A percentile compares a stretch with the other conserved stretches of the same genome.
Evolutionary conservation across 2,329 filamentous ascomycete genomes (phyloP).

Genomic region (Knufia fluminis): DNA sequence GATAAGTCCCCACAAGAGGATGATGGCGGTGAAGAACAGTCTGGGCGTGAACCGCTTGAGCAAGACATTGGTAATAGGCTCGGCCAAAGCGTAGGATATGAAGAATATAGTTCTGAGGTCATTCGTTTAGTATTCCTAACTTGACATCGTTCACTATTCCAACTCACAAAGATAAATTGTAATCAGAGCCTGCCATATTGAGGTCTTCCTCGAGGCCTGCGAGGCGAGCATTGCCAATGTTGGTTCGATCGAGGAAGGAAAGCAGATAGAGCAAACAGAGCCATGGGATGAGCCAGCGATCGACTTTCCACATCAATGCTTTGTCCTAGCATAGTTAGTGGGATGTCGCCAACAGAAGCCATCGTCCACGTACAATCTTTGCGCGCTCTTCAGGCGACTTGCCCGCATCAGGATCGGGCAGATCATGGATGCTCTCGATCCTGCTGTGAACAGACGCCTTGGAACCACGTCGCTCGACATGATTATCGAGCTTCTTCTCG

Average conservation of each 20-base stretch:
- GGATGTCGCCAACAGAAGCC: not conserved
- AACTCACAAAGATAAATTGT: too few species aligned
- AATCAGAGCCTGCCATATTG: constrained; percentile 19
- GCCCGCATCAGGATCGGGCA: constrained; percentile 52
- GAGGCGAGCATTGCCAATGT: constrained; percentile 30
- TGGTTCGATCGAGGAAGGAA: constrained; percentile 28
- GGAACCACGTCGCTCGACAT: constrained; percentile 9
- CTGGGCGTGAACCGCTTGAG: constrained; percentile 65
- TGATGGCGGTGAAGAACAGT: constrained; percentile 61
- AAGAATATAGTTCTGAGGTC: constrained; percentile 75
- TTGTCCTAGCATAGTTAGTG: constrained; percentile 28
- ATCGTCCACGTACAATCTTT: constrained; percentile 42
- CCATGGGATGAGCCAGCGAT: constrained; percentile 18
- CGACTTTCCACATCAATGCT: constrained; percentile 29
- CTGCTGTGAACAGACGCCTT: not conserved
- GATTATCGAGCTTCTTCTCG: constrained; percentile 9
- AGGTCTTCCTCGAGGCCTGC: constrained; percentile 24
- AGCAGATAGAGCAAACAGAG: constrained; percentile 25
- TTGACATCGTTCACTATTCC: too few species aligned
- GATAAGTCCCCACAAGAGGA: constrained; percentile 49
- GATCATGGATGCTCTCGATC: constrained; percentile 12
- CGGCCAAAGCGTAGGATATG: constrained; percentile 71
- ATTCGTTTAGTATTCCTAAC: too few species aligned
- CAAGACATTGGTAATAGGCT: constrained; percentile 64
- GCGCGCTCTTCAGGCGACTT: constrained; percentile 54